Evolutionary conservation across 495 filamentous ascomycete species (phyloP).

Genomic region (Tuber borchii): DNA sequence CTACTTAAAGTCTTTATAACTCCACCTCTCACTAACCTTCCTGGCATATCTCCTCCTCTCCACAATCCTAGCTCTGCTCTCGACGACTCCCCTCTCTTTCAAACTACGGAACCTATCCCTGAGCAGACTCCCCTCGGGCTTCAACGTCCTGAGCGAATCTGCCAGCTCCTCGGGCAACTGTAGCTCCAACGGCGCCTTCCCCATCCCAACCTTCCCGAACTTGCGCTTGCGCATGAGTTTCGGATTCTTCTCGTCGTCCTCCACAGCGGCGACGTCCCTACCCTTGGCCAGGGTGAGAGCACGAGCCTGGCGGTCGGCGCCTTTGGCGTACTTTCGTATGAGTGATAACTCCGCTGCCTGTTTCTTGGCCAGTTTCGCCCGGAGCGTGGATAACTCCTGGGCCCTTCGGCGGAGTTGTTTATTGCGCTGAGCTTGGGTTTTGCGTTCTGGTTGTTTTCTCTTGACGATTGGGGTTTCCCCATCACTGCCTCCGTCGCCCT

Average conservation of each 20-base stretch:
- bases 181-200: constrained; percentile 71
- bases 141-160: constrained; percentile 78
- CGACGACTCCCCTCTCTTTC: constrained; percentile 79
- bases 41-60: constrained; percentile 72
- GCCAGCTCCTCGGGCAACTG: constrained; percentile 89
- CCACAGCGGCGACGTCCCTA: constrained; percentile 44
- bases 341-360: constrained; percentile 60
- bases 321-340: constrained; percentile 59
- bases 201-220: constrained; percentile 65
- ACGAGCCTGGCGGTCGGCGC: constrained; percentile 48
- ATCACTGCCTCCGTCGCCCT: constrained; percentile 60
- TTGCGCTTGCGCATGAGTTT: constrained; percentile 62
- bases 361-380: constrained; percentile 64
- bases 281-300: constrained; percentile 43
- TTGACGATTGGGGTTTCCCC: constrained; percentile 78
- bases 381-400: constrained; percentile 63
- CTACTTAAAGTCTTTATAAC: constrained; percentile 81
- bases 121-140: constrained; percentile 88
- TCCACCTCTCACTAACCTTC: constrained; percentile 88
- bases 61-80: constrained; percentile 66
- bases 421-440: constrained; percentile 79
- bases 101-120: constrained; percentile 86
- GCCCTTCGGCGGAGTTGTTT: constrained; percentile 81
- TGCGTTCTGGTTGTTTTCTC: constrained; percentile 65
- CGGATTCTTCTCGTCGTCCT: constrained; percentile 55